phyloP scores from a whole-genome alignment of 805 yeast genomes.

The Kazachstania bromeliacearum region DNA sequence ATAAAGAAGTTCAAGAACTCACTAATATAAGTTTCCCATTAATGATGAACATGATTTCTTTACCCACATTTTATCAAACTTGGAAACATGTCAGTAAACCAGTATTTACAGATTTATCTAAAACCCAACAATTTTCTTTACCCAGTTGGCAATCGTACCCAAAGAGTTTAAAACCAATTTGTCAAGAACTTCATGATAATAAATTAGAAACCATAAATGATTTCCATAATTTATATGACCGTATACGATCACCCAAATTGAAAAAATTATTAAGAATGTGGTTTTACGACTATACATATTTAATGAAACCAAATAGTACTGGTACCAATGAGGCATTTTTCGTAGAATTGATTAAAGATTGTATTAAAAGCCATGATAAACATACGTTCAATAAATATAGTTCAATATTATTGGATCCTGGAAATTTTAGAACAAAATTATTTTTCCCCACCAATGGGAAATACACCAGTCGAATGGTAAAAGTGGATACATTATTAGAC shows the following conservation, averaged over 20 bases:
- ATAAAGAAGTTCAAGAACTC: conserved; percentile 8
- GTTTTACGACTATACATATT: conserved; percentile 21
- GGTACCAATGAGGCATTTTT: conserved; percentile 14
- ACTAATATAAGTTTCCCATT: not conserved
- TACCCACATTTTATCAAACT: conserved; percentile 9
- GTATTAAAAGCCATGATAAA: conserved; percentile 10
- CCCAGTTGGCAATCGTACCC: conserved; percentile 25
- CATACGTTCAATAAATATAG: conserved; percentile 16
- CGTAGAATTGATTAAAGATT: conserved; percentile 15
- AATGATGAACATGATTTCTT: not conserved
- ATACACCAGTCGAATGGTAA: conserved; percentile 7
- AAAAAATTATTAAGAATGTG: conserved; percentile 20
- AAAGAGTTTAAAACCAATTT: conserved; percentile 10
- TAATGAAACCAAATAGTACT: conserved; percentile 6
- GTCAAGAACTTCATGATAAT: conserved; percentile 13
- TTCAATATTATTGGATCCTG: conserved; percentile 17
- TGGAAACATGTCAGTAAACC: conserved; percentile 19
- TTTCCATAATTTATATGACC: conserved; percentile 17
- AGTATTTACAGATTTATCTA: conserved; percentile 8
- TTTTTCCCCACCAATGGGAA: conserved; percentile 10
- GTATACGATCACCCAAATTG: conserved; percentile 8
- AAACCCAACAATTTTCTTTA: conserved; percentile 17
- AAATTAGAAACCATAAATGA: conserved; percentile 18
- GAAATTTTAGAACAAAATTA: conserved; percentile 9
- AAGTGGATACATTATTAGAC: conserved; percentile 18